These are phyloP conservation scores for Boletus eberwhitei DNA, from an alignment of 768 basidiomycete genomes.

Conservation along the genomic window DNA sequence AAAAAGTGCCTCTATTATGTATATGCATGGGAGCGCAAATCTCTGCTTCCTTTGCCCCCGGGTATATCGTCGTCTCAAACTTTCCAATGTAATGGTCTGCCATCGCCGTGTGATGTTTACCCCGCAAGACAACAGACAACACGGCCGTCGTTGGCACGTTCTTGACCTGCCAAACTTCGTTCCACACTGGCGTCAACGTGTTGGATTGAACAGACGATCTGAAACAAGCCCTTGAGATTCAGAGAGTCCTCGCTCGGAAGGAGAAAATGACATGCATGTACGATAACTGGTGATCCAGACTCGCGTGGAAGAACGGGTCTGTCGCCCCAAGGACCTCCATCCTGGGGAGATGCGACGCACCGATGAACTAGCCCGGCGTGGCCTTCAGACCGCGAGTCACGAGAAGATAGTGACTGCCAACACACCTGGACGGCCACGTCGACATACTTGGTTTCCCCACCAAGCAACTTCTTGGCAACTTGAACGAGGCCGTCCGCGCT, in stretches of 20 bases:
- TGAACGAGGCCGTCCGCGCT: constrained; percentile 33
- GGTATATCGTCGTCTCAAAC: constrained; percentile 48
- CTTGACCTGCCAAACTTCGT: constrained; percentile 69
- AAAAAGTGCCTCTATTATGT: constrained; percentile 57
- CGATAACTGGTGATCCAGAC: constrained; percentile 57
- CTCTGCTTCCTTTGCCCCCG: constrained; percentile 63
- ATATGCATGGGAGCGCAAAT: constrained; percentile 53
- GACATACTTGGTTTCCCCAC: constrained; percentile 44
- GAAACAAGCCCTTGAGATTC: background rate
- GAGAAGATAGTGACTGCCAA: background rate
- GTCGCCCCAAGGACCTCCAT: constrained; percentile 63
- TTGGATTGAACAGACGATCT: constrained; percentile 65
- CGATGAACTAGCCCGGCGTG: constrained; percentile 51
- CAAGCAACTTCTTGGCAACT: constrained; percentile 30
- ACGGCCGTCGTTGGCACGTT: constrained; percentile 67
- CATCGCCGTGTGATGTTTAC: constrained; percentile 59
- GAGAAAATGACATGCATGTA: constrained; percentile 50
- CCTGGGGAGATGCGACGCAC: constrained; percentile 64
- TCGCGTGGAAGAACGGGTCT: constrained; percentile 73
- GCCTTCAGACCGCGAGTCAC: constrained; percentile 3
- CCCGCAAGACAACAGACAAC: constrained; percentile 58
- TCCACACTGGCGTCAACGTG: constrained; percentile 67
- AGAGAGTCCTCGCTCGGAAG: background rate
- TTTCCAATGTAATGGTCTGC: constrained; percentile 66
- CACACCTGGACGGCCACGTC: constrained; percentile 57